Evolutionary conservation across 495 filamentous ascomycete species (phyloP), one percentile per base, ranked within the genome.

Genomic region (Podospora anserina): DNA sequence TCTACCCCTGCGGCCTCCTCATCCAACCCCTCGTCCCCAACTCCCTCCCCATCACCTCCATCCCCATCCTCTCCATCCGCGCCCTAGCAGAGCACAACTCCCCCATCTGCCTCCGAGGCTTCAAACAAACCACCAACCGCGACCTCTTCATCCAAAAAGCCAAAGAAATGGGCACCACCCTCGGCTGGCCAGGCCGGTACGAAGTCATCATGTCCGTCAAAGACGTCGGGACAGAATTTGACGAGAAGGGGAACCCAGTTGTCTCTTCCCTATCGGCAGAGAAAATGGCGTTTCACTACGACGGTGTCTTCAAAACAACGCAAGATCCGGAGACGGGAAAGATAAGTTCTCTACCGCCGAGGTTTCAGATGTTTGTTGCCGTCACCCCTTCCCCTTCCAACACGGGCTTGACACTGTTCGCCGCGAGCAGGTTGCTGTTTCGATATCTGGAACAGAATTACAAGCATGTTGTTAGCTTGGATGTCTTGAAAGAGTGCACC

Each of bases 261-360:
- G 86, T 84, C 64, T 85, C 83, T 57, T 82, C 86, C 27, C 77
- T 82, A 1, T 83, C 81, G 5, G 78, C 76, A 56, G 85, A 88
- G 67, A 79, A 78, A 49, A 86, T 87, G 84, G 83, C 85, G 4
- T 84, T 85, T 75, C 85, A 87, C 66, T 86, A 81, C 57, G 85
- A 87, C 58, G 85, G 85, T 0, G 74, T 86, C 32, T 87, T 87
- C 74, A 85, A 84, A 61, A 80, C 82, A 6, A 56, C 54, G 6
- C 54, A 56, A 13, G 54, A 56, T 13, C 54, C 6, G 4, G 11
- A 86, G 71, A 83, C 84, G 0, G 81, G 11, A 18, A 56, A 56
- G 54, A 19, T 56, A 18, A 5, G 4, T 6, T 56, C 54, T 20
- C 4, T 56, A 4, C 54, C 54, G 54, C 54, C 54, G 16, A 6